Evolutionary conservation across 2,329 filamentous ascomycete species (phyloP), one percentile per base, ranked within the genome.

Genomic region (Aschersonia sp.): DNA sequence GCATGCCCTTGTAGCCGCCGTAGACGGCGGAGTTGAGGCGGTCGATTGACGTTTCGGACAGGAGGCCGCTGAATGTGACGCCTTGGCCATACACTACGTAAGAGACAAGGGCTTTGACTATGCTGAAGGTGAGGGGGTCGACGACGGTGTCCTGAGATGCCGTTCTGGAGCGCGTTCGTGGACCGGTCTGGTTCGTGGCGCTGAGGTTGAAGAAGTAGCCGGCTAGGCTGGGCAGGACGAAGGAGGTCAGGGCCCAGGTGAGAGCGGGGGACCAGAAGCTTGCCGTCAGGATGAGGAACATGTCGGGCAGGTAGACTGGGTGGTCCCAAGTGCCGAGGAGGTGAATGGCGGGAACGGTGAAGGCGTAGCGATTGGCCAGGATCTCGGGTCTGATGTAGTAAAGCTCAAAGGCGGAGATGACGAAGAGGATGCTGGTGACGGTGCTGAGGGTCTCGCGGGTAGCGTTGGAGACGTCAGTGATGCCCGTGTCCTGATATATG

Each of bases 131-230:
- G 60, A 97, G 69, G 4, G 89, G 89, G 62, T 98, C 92, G 53
- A 91, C 80, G 5, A 73, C 68, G 53, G 82, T 80, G 53, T 78
- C 75, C 40, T 67, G 61, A 29, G 52, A 50, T 44, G 62, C 58
- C 47, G 62, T 54, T 41, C 61, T 61, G 46, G 60, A 60, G 59
- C 71, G 72, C 54, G 69, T 71, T 53, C 70, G 68, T 43, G 56
- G 61, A 51, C 55, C 61, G 57, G 54, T 55, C 59, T 62, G 64
- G 57, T 62, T 69, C 57, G 70, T 74, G 45, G 72, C 68, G 40
- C 82, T 86, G 58, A 96, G 65, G 66, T 97, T 97, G 76, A 94
- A 84, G 63, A 96, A 94, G 70, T 92, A 97, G 30, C 85, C 87
- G 42, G 80, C 72, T 32, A 85, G 52, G 45, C 82, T 69, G 2